Evolutionary conservation across 169 alveolate species (phyloP).

Genomic region (Plasmodium relictum): DNA sequence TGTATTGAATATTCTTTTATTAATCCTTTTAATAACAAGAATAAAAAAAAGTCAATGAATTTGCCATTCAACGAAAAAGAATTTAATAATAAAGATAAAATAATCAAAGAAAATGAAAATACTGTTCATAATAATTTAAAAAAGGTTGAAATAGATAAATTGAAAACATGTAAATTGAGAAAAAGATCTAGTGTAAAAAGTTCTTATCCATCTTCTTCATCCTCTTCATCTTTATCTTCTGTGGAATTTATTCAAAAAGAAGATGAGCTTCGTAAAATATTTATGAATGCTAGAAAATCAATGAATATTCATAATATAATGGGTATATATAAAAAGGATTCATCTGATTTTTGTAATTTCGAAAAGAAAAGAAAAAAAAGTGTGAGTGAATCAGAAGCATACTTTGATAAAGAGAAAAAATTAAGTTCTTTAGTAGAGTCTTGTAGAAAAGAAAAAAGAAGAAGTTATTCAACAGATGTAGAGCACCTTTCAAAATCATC

Average conservation of each 20-base stretch:
- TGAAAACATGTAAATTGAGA: background rate
- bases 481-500: slow-evolving; percentile 30
- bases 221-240: slow-evolving; percentile 56
- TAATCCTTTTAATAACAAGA: slow-evolving; percentile 50
- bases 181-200: slow-evolving; percentile 4
- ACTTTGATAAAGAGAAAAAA: slow-evolving; percentile 38
- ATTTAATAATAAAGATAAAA: background rate
- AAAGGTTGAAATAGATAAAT: background rate
- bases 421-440: background rate
- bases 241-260: slow-evolving; percentile 73
- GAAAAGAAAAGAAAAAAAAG: slow-evolving; percentile 51
- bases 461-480: slow-evolving; percentile 63
- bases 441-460: slow-evolving; percentile 45
- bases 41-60: slow-evolving; percentile 7
- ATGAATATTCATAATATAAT: slow-evolving; percentile 70
- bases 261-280: slow-evolving; percentile 59
- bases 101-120: background rate
- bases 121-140: background rate
- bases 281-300: slow-evolving; percentile 72
- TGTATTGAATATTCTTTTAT: slow-evolving; percentile 70
- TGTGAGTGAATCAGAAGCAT: slow-evolving; percentile 68
- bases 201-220: slow-evolving; percentile 19
- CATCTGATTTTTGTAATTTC: slow-evolving; percentile 1
- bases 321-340: slow-evolving; percentile 20
- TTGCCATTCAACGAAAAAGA: background rate